phyloP scores from a whole-genome alignment of 2,329 filamentous ascomycete genomes.

The Arachnomyces sp. region DNA sequence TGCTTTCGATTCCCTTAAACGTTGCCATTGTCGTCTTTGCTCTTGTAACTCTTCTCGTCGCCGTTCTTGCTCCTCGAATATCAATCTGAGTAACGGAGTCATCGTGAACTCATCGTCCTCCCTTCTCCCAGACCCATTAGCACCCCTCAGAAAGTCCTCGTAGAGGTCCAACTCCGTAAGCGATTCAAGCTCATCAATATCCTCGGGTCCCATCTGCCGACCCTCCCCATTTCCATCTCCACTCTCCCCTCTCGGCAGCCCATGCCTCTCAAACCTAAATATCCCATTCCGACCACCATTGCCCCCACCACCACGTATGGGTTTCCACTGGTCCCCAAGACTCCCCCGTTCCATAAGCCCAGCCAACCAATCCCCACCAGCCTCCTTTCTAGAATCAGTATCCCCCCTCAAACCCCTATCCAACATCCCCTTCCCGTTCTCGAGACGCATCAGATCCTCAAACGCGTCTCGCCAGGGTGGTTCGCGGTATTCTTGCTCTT shows the following conservation, averaged over 20 bases:
- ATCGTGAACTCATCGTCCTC: constrained; percentile 20
- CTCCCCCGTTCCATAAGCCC: constrained; percentile 35
- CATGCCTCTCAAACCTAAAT: constrained; percentile 7
- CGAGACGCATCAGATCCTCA: constrained; percentile 48
- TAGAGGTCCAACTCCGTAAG: constrained; percentile 47
- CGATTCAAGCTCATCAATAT: constrained; percentile 18
- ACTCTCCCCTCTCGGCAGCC: constrained; percentile 6
- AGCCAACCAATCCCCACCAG: constrained; percentile 32
- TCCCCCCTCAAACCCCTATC: constrained; percentile 22
- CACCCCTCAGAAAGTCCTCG: constrained; percentile 38
- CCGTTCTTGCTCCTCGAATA: constrained; percentile 25
- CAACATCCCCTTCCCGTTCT: constrained; percentile 37
- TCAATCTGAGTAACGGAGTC: constrained; percentile 28
- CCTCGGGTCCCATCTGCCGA: constrained; percentile 21
- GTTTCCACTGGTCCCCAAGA: constrained; percentile 33
- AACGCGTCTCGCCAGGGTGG: constrained; percentile 50
- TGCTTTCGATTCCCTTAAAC: neutral
- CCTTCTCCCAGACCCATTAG: constrained; percentile 25
- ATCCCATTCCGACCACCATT: constrained; percentile 10
- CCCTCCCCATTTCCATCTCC: constrained; percentile 13
- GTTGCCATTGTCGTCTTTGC: constrained; percentile 7
- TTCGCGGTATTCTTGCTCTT: constrained; percentile 24
- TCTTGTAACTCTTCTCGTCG: constrained; percentile 17
- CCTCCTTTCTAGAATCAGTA: constrained; percentile 20
- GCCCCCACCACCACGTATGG: constrained; percentile 15